Evolutionary conservation across 192 early-diverging fungal genomes (phyloP).

Genomic region (Tieghemiomyces parasiticus): DNA sequence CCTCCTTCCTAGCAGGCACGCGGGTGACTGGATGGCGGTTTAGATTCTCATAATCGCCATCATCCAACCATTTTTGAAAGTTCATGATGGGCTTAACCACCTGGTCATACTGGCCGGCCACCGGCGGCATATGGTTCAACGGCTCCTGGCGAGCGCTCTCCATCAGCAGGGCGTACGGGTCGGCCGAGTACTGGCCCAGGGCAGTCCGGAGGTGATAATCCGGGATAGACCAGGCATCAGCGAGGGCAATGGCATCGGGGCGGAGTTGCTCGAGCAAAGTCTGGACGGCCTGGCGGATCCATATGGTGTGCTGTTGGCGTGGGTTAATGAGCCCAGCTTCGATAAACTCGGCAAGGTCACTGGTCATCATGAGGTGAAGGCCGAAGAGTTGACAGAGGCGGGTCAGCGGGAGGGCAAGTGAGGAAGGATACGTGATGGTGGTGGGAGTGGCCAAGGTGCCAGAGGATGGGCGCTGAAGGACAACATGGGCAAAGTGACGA

Average conservation of each 20-base stretch:
- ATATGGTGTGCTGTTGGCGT: constrained; percentile 27
- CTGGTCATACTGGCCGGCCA: constrained; percentile 38
- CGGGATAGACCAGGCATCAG: constrained; percentile 62
- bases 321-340: constrained; percentile 33
- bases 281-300: constrained; percentile 35
- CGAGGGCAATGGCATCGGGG: constrained; percentile 60
- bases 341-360: constrained; percentile 46
- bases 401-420: constrained; percentile 27
- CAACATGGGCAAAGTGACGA: constrained; percentile 49
- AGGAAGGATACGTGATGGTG: constrained; percentile 11
- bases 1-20: too few relatives aligned
- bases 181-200: constrained; percentile 58
- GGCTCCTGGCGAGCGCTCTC: constrained; percentile 62
- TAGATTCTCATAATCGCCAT: not conserved
- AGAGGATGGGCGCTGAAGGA: constrained; percentile 26
- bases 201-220: constrained; percentile 67
- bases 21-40: constrained; percentile 1
- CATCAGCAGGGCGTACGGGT: constrained; percentile 64
- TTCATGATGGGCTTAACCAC: constrained; percentile 3
- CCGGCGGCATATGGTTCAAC: constrained; percentile 42
- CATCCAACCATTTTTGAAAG: not conserved
- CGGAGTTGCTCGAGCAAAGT: constrained; percentile 45
- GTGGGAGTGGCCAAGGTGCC: constrained; percentile 18
- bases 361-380: constrained; percentile 43
- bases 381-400: constrained; percentile 34